Percentiles rank a stretch among this genome's conserved stretches.
Evolutionary conservation across 2,329 filamentous ascomycete species (phyloP).

Genomic region (Aspergillus nomiae): DNA sequence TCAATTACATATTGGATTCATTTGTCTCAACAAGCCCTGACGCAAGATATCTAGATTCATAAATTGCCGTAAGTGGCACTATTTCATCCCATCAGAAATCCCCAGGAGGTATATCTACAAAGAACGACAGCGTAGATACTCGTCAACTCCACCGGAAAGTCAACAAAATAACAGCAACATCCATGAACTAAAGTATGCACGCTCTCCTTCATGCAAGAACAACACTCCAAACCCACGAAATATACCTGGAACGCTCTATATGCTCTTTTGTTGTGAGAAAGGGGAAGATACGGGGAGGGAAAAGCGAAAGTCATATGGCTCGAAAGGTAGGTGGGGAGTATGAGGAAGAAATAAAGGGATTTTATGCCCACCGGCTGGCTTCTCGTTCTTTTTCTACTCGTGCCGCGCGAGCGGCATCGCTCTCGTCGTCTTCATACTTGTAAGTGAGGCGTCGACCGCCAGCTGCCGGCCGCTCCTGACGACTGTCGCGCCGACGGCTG

Average conservation of each 20-base stretch:
- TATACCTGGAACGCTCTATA: slow-evolving; percentile 1
- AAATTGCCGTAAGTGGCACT: not conserved
- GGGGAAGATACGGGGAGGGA: not conserved
- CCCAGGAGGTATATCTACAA: slow-evolving; percentile 1
- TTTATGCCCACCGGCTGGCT: slow-evolving; percentile 32
- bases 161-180: not conserved
- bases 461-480: slow-evolving; percentile 31
- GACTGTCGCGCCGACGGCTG: slow-evolving; percentile 37
- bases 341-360: not conserved
- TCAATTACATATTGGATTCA: not conserved
- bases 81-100: not conserved
- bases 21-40: not conserved
- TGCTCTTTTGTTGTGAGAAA: slow-evolving; percentile 1
- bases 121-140: slow-evolving; percentile 3
- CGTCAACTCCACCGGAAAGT: not conserved
- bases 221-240: not conserved
- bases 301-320: not conserved
- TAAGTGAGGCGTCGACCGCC: slow-evolving; percentile 47
- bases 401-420: slow-evolving; percentile 34
- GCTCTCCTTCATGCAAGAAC: not conserved
- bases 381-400: slow-evolving; percentile 45
- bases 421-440: slow-evolving; percentile 53
- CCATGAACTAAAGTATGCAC: not conserved
- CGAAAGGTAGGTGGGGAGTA: not conserved
- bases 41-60: not conserved